Base-by-base conservation (phyloP, 129 eudicot species). In the Helianthus tuberosus region DNA sequence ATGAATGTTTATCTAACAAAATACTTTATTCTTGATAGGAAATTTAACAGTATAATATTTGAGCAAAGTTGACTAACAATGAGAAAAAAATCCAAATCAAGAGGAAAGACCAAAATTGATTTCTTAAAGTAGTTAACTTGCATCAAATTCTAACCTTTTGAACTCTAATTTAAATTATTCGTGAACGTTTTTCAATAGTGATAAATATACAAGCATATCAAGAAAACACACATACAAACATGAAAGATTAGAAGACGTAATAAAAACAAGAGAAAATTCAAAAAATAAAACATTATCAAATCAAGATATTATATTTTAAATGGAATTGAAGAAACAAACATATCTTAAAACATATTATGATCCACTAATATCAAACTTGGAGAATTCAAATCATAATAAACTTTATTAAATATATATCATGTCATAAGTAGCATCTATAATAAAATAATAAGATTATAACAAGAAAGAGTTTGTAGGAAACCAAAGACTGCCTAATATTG, bases 401-500 rank as follows among this genome's bases (percentile, higher is more conserved):
- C 68, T 65, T 41, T 23, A 29, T 71, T 25, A 53, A 53, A 20
- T 20, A 20, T 29, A 52, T 53, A 54, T 29, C 32, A 79, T 13
- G 73, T 25, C 59, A 64, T 57, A 72, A 32, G 62, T 50, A 73
- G 49, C 62, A 48, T 43, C 66, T 67, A 64, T 44, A 78, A 64
- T 72, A 78, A 64, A 64, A 48, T 79, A 79, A 66, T 54, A 53
- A 43, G 73, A 71, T 62, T 27, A 53, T 53, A 64, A 64, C 68
- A 79, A 71, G 54, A 78, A 71, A 72, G 82, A 79, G 82, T 79
- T 79, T 79, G 62, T 64, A 79, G 25, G 61, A 72, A 64, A 35
- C 68, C 53, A 79, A 71, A 71, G 17, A 71, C 78, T 71, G 23
- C 6, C 6, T 78, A 9, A 32, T 23, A 51, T 43, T 27, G 73